Evolutionary conservation across 345 rosid genomes (phyloP).

Genomic region (Crucihimalaya himalaica): DNA sequence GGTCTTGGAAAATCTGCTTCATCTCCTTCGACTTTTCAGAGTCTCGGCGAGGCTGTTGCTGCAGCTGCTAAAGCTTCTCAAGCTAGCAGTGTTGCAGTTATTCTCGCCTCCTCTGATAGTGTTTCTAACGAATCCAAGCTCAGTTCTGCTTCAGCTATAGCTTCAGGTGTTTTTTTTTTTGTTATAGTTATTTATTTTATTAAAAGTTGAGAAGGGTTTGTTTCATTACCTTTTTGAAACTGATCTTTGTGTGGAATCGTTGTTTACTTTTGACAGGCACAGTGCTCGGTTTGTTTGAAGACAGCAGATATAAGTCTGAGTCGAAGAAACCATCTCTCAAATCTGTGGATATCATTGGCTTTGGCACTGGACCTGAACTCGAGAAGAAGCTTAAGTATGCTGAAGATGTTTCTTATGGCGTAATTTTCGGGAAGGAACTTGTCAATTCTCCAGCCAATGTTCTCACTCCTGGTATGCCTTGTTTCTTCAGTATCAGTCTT

Average conservation of each 20-base stretch:
- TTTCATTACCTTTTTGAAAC: not conserved
- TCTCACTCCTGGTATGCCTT: constrained; percentile 76
- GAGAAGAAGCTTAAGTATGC: constrained; percentile 90
- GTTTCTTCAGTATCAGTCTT: not conserved
- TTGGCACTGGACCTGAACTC: constrained; percentile 80
- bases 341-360: constrained; percentile 82
- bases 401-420: constrained; percentile 72
- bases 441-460: constrained; percentile 97
- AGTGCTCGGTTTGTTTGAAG: constrained; percentile 77
- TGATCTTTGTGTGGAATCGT: constrained; percentile 8
- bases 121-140: constrained; percentile 60
- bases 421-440: constrained; percentile 80
- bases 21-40: constrained; percentile 50
- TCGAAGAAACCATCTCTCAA: constrained; percentile 63
- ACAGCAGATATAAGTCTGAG: constrained; percentile 77
- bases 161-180: constrained; percentile 56
- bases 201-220: not conserved
- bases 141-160: constrained; percentile 74
- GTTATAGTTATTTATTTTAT: not conserved
- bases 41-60: constrained; percentile 84
- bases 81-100: constrained; percentile 61
- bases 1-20: constrained; percentile 81
- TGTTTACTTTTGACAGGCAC: constrained; percentile 51
- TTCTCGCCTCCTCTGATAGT: constrained; percentile 65
- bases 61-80: constrained; percentile 82